Percentiles rank a stretch among this genome's conserved stretches.
These are phyloP conservation scores for Onygena corvina DNA, from an alignment of 2,329 filamentous ascomycete genomes.

Conservation along the genomic window DNA sequence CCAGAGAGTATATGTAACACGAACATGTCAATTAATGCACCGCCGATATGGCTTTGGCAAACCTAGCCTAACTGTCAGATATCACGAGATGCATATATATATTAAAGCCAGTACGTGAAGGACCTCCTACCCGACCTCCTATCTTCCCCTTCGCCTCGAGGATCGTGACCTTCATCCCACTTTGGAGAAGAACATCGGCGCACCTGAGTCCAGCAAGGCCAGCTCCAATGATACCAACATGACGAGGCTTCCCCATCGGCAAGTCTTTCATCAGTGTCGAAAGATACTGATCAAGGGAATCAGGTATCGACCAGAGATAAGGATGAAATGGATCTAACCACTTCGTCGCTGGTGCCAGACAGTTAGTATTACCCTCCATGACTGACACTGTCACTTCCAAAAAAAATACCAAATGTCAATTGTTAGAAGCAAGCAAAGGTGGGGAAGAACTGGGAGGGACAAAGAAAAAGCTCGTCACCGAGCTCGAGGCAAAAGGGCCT, in stretches of 20 bases:
- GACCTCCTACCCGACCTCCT: conserved; percentile 42
- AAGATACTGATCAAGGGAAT: conserved; percentile 4
- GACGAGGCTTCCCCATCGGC: conserved; percentile 32
- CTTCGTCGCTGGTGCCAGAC: conserved; percentile 13
- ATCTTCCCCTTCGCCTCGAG: conserved; percentile 48
- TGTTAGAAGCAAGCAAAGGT: no score
- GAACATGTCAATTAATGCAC: conserved; percentile 47
- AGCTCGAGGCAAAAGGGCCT: no score
- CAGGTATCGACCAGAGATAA: conserved; percentile 7
- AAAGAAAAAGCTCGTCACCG: no score
- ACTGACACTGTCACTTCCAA: not conserved
- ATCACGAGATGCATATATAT: conserved; percentile 14
- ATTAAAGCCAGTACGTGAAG: not conserved
- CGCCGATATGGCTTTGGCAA: conserved; percentile 37
- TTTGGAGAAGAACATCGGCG: conserved; percentile 45
- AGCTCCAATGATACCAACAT: conserved; percentile 49
- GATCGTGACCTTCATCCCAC: conserved; percentile 47
- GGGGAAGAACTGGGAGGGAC: no score
- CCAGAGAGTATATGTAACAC: conserved; percentile 23
- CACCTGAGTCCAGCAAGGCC: conserved; percentile 49
- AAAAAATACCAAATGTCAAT: no score
- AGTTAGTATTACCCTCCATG: conserved; percentile 18
- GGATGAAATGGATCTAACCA: conserved; percentile 11
- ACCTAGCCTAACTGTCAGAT: conserved; percentile 28
- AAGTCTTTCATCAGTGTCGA: conserved; percentile 3